Conservation (phyloP, 2,329 filamentous ascomycete genomes). For the Monosporascus sp. region DNA sequence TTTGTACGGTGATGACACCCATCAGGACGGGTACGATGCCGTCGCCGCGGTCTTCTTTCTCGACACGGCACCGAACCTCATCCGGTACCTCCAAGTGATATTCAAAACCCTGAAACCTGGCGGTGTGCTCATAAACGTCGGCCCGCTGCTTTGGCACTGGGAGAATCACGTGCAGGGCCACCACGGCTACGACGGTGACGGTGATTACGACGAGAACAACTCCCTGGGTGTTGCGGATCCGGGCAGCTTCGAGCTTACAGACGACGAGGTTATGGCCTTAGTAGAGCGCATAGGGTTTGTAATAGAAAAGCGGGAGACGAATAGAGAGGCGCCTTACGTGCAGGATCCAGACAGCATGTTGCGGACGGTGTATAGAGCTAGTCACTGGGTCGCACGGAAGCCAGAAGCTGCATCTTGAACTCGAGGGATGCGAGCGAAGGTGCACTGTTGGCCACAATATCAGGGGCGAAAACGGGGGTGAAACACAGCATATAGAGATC, state of each 20-base stretch:
- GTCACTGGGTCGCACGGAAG: slow-evolving; percentile 83
- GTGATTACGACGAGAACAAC: slow-evolving; percentile 41
- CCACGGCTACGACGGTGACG: slow-evolving; percentile 46
- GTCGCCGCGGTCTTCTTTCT: slow-evolving; percentile 93
- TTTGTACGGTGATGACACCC: slow-evolving; percentile 64
- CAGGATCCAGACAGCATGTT: slow-evolving; percentile 82
- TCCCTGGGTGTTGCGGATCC: slow-evolving; percentile 75
- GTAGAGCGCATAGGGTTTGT: slow-evolving; percentile 71
- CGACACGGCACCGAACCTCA: slow-evolving; percentile 90
- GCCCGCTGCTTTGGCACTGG: slow-evolving; percentile 93
- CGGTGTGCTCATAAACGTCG: slow-evolving; percentile 83
- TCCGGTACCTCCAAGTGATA: slow-evolving; percentile 84
- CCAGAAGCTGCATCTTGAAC: slow-evolving; percentile 15
- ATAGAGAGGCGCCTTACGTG: slow-evolving; percentile 75
- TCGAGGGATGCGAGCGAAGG: too few species aligned
- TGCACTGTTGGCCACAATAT: background rate
- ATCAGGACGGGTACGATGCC: slow-evolving; percentile 64
- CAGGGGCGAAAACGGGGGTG: background rate
- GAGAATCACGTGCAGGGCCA: slow-evolving; percentile 64
- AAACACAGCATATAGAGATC: background rate
- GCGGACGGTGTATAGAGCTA: slow-evolving; percentile 72
- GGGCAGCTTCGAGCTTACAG: slow-evolving; percentile 81
- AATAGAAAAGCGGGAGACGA: slow-evolving; percentile 57
- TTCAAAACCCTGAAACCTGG: slow-evolving; percentile 68
- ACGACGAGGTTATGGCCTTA: slow-evolving; percentile 79